A percentile compares a stretch with the other conserved stretches of the same genome.
Evolutionary conservation across 176 grass and related monocot genomes (phyloP).

Genomic region (Typha latifolia): DNA sequence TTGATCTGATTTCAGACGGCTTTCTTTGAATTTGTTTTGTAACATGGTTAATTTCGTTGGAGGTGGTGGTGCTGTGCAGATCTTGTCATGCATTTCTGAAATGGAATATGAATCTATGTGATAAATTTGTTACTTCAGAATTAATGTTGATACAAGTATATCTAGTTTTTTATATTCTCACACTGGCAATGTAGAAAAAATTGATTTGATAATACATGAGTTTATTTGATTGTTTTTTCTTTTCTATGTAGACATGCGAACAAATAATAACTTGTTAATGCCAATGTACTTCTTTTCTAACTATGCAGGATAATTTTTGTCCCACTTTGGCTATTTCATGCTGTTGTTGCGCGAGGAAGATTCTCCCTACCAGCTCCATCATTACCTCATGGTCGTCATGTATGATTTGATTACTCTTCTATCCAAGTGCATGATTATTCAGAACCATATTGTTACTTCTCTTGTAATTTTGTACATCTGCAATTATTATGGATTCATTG

Average conservation of each 20-base stretch:
- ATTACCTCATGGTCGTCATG: constrained; percentile 76
- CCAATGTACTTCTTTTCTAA: constrained; percentile 7
- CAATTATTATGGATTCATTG: neutral
- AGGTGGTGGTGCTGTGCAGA: too few species aligned
- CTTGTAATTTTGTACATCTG: neutral
- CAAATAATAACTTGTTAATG: neutral
- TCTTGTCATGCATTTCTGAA: neutral
- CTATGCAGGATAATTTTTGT: constrained; percentile 70
- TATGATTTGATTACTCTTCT: constrained; percentile 28
- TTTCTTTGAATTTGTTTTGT: too few species aligned
- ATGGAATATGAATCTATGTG: neutral
- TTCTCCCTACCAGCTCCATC: constrained; percentile 97
- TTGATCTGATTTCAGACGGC: too few species aligned
- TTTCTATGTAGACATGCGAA: neutral
- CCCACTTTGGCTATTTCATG: constrained; percentile 95
- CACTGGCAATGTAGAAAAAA: neutral
- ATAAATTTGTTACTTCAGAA: neutral
- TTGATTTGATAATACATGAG: neutral
- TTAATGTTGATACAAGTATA: neutral
- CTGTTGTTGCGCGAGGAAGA: constrained; percentile 60
- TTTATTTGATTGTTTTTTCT: neutral
- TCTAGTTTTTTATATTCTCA: neutral
- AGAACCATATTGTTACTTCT: neutral
- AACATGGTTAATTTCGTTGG: too few species aligned
- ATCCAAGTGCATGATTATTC: neutral